Evolutionary conservation across 2,329 filamentous ascomycete genomes (phyloP), one percentile per base, ranked within the genome.

Genomic region (Alternaria brassicae): DNA sequence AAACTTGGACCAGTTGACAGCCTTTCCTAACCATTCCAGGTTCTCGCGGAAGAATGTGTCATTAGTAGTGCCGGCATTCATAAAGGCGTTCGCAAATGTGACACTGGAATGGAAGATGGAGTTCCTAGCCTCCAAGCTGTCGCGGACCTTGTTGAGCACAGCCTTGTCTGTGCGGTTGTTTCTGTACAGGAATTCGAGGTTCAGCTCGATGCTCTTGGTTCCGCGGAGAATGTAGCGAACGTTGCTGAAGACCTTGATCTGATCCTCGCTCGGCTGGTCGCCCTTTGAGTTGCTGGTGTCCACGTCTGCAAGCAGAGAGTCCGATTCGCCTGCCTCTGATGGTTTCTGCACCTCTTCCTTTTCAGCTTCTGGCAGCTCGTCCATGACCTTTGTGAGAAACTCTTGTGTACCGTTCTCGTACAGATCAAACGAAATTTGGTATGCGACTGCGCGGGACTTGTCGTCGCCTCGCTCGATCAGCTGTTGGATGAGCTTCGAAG

Each of bases 1-100:
- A 77, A 99, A 99, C 78, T 99, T 99, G 61, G 93, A 97, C 95
- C 95, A 99, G 82, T 99, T 99, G 47, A 98, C 93, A 25, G 95
- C 95, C 83, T 98, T 99, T 61, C 94, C 93, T 3, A 99, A 82
- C 95, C 95, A 99, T 67, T 99, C 95, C 23, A 99, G 81, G 76
- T 99, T 99, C 74, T 98, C 93, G 7, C 96, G 88, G 87, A 99
- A 98, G 82, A 99, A 99, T 73, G 94, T 96, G 81, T 99, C 95
- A 71, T 97, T 95, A 0, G 94, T 97, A 0, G 95, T 99, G 59
- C 95, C 96, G 53, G 96, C 93, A 77, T 99, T 96, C 95, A 99
- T 99, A 78, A 99, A 98, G 10, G 93, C 95, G 72, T 98, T 98
- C 74, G 94, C 95, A 73, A 99, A 95, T 0, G 95, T 98, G 56